A percentile compares a stretch with the other conserved stretches of the same genome.
Conservation (phyloP, 2,329 filamentous ascomycete genomes). For the Colletotrichum endophyticum region DNA sequence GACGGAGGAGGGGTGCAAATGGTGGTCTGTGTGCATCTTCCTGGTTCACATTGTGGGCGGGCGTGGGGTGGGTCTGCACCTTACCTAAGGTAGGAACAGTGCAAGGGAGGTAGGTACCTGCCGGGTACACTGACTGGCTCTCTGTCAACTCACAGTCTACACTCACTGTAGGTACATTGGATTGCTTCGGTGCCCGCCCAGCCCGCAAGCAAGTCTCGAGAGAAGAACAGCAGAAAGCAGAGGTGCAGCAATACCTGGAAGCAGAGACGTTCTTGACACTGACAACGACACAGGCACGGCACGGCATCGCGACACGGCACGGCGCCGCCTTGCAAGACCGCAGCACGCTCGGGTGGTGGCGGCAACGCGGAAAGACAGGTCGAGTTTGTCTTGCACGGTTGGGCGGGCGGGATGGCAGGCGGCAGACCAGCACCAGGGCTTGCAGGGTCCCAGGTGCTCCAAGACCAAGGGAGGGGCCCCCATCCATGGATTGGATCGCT, state of each 20-base stretch:
- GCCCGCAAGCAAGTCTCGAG: neutral
- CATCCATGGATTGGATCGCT: neutral
- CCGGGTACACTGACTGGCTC: neutral
- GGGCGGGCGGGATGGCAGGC: neutral
- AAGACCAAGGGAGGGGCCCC: neutral
- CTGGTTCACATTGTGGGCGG: neutral
- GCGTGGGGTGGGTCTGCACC: neutral
- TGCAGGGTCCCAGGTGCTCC: neutral
- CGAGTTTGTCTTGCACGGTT: neutral
- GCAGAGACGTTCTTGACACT: neutral
- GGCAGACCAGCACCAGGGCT: neutral
- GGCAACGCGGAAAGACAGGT: neutral
- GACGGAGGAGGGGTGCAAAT: neutral
- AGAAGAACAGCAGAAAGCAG: neutral
- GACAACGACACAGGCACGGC: neutral
- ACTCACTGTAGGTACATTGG: neutral
- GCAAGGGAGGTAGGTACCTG: neutral
- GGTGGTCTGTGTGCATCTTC: neutral
- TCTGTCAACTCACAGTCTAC: neutral
- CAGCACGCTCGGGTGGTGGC: neutral
- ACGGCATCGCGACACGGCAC: neutral
- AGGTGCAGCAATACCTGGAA: neutral
- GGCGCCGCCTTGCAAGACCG: neutral
- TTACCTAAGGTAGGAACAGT: neutral
- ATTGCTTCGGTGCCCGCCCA: neutral